Base-by-base conservation (phyloP, 129 eudicot species). In the Flaveria trinervia region DNA sequence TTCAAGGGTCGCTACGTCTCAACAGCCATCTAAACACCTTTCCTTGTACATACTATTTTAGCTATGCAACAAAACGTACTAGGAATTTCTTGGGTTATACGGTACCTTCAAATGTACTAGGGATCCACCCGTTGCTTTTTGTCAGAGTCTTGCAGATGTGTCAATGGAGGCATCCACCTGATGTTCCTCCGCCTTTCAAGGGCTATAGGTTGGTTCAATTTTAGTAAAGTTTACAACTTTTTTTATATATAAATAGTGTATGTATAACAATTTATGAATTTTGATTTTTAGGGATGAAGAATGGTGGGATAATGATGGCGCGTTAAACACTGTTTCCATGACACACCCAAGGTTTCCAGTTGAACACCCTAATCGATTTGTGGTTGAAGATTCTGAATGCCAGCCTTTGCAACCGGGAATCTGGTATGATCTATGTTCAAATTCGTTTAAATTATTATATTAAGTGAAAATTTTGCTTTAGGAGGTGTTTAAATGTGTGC, bases 251-350 rank as follows among this genome's bases (percentile, higher is more conserved):
- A 17, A 16, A 45, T 43, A 44, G 4, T 14, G 68, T 22, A 50
- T 79, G 28, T 66, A 33, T 66, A 64, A 54, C 56, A 65, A 65
- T 22, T 70, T 9, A 16, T 74, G 23, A 66, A 25, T 76, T 44
- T 28, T 13, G 17, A 41, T 45, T 68, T 68, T 55, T 81, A 94
- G 99, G 80, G 99, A 94, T 76, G 96, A 94, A 80, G 97, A 94
- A 68, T 94, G 99, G 97, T 91, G 99, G 97, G 99, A 94, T 52
- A 94, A 94, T 49, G 99, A 94, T 73, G 99, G 99, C 15, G 97
- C 99, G 5, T 78, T 94, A 73, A 94, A 94, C 88, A 94, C 96
- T 5, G 50, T 91, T 64, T 91, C 99, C 16, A 94, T 91, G 97
- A 91, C 96, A 59, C 96, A 94, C 77, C 96, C 99, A 66, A 90